A percentile compares a stretch with the other conserved stretches of the same genome.
These are phyloP conservation scores for Tulasnella sp. DNA, from an alignment of 768 basidiomycete species.

Conservation along the genomic window DNA sequence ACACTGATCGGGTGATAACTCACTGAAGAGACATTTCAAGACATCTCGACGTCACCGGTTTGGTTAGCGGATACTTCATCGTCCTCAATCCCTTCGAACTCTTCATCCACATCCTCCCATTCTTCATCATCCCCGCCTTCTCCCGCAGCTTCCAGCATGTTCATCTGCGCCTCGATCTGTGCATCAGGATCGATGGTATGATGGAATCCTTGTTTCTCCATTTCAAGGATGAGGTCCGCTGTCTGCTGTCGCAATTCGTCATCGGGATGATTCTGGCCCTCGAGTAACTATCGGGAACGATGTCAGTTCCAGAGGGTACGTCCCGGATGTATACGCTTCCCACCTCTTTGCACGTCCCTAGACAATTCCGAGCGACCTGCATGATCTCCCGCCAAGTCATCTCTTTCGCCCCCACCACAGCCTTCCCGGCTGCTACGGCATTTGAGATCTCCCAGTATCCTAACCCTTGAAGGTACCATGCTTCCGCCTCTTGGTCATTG, in stretches of 20 bases:
- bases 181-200: conserved; percentile 47
- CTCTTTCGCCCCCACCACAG: conserved; percentile 33
- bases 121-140: conserved; percentile 53
- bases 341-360: conserved; percentile 75
- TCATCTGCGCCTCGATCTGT: conserved; percentile 21
- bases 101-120: conserved; percentile 44
- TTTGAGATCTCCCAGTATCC: conserved; percentile 78
- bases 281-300: conserved; percentile 45
- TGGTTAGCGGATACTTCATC: too few species aligned
- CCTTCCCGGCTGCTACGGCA: conserved; percentile 47
- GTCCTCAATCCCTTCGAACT: conserved; percentile 22
- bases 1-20: too few species aligned
- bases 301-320: background rate
- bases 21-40: conserved; percentile 14
- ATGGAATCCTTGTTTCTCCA: conserved; percentile 57
- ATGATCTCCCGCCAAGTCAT: conserved; percentile 65
- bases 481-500: conserved; percentile 81
- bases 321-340: background rate
- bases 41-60: conserved; percentile 36
- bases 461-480: conserved; percentile 94
- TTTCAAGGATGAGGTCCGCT: conserved; percentile 55
- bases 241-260: conserved; percentile 64
- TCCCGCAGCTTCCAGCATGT: conserved; percentile 29
- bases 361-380: conserved; percentile 64
- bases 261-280: conserved; percentile 64